Conservation (phyloP, 108 stramenopile species). For the Conticribra weissflogii region DNA sequence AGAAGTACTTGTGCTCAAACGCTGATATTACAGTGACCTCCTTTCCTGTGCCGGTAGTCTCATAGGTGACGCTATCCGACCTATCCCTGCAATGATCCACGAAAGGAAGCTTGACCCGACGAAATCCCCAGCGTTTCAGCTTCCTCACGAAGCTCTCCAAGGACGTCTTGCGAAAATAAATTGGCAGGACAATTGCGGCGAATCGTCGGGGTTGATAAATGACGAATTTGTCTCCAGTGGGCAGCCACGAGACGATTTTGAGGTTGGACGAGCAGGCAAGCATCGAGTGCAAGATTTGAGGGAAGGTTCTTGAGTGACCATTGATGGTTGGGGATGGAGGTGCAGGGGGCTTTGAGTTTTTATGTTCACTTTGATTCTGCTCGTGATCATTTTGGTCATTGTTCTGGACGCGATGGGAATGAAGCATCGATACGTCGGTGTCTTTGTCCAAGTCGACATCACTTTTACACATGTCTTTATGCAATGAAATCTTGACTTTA, state of each 20-base stretch:
- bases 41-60: background rate
- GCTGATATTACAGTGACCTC: background rate
- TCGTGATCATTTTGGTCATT: no score
- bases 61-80: background rate
- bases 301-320: background rate
- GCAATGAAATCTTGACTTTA: no score
- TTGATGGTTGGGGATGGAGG: background rate
- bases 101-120: background rate
- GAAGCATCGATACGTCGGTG: no score
- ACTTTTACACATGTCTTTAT: no score
- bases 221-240: background rate
- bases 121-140: background rate
- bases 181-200: background rate
- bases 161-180: background rate
- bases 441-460: no score
- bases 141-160: background rate
- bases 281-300: background rate
- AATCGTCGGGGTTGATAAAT: background rate
- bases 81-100: no score
- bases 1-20: background rate
- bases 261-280: background rate
- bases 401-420: no score
- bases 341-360: no score
- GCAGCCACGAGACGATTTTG: background rate
- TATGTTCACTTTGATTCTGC: no score